Conservation (phyloP, 73 alveolate species). For the Durusdinium trenchii region DNA sequence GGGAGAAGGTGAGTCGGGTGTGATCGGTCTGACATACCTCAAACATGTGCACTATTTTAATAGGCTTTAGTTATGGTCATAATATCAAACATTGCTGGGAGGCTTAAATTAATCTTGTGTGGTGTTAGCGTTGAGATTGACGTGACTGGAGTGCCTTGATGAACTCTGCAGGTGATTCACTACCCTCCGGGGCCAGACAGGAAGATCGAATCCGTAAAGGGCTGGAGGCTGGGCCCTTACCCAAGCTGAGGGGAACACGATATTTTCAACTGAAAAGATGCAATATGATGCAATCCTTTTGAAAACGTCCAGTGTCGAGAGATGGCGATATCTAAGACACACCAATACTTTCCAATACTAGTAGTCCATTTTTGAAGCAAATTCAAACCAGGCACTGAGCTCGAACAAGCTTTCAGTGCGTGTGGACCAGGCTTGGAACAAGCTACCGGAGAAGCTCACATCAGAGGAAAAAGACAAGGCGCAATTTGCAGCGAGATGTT, state of each 20-base stretch:
- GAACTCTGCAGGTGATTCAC: conserved; percentile 38
- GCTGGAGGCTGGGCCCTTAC: not conserved
- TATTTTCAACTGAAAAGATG: too few relatives aligned
- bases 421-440: conserved; percentile 61
- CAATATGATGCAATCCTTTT: too few relatives aligned
- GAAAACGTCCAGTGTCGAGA: too few relatives aligned
- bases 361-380: too few relatives aligned
- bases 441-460: conserved; percentile 61
- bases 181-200: conserved; percentile 72
- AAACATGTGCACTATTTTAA: not conserved
- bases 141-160: not conserved
- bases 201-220: conserved; percentile 88
- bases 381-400: too few relatives aligned
- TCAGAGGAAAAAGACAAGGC: conserved; percentile 82
- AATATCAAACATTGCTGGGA: too few relatives aligned
- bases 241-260: too few relatives aligned
- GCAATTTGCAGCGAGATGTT: not conserved
- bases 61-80: not conserved
- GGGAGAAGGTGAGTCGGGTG: conserved; percentile 31
- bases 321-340: too few relatives aligned
- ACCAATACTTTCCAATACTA: too few relatives aligned
- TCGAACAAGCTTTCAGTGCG: too few relatives aligned
- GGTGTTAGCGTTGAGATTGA: not conserved
- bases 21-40: not conserved
- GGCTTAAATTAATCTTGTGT: too few relatives aligned